Base-by-base conservation (phyloP, 2,329 filamentous ascomycete genomes). In the Bertia moriformis region DNA sequence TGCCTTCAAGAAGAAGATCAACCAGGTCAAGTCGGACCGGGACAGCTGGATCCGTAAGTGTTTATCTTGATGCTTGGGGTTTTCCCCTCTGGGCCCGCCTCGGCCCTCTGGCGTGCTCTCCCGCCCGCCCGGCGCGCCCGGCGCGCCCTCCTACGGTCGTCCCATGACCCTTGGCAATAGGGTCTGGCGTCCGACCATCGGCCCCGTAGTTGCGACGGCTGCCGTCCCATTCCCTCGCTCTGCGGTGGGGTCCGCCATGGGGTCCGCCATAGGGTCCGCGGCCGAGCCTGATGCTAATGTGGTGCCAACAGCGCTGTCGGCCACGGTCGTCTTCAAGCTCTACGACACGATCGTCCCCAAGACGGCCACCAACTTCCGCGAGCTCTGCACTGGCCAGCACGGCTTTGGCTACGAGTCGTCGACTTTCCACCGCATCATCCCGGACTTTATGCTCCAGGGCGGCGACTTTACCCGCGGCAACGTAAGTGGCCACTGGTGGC, bases 401-500 rank as follows among this genome's bases (percentile, higher is more conserved):
- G 84, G 83, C 56, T 79, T 83, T 62, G 84, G 85, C 52, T 94
- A 93, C 73, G 63, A 73, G 61, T 77, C 75, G 57, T 91, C 84
- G 51, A 71, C 73, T 49, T 93, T 93, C 80, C 86, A 94, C 75
- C 85, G 87, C 53, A 80, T 94, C 64, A 93, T 93, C 64, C 83
- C 83, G 51, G 62, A 85, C 42, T 93, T 93, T 74, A 93, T 93
- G 87, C 80, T 93, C 53, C 87, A 93, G 74, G 87, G 86, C 61
- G 86, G 86, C 73, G 86, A 93, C 73, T 93, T 93, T 71, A 93
- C 86, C 65, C 83, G 83, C 58, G 77, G 78, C 58, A 91, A 93
- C 65, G 87, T 93, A 71, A 62, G 83, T 66, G 2, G 19, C 12
- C 14, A 17, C 41, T 43, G 18, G 40, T 19, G 41, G 39, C 24